Evolutionary conservation across 371 early-diverging fungal species (phyloP), one percentile per base, ranked within the genome.

Genomic region (Chytridium lagenaria): DNA sequence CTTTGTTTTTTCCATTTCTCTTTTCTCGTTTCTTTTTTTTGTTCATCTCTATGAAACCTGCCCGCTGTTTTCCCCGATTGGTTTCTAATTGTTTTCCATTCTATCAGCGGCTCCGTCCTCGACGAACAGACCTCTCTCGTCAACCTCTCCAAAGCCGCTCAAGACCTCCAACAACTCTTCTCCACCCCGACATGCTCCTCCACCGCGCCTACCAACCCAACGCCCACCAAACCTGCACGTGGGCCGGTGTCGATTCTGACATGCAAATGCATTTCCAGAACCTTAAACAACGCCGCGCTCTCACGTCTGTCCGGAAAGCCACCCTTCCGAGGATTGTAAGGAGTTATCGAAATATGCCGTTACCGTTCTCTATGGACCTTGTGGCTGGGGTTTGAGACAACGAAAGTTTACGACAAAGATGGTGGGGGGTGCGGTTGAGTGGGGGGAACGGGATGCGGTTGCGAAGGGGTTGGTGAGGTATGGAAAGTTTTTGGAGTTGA

Each of bases 321-420:
- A 75, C 73, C 22, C 12, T 78, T 2, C 30, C 68, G 16, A 65
- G 52, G 55, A 40, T 73, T 7, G n/a, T 71, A 23, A 22, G 69
- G 30, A 44, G 72, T 15, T 83, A 80, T 74, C 70, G 70, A 33
- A 67, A 80, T 50, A 57, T 72, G 50, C 37, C 73, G 15, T 26
- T 70, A 16, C 78, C 79, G 15, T 65, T 79, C 30, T 67, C 74
- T 7, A 55, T 80, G 36, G 82, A 84, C 66, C 59, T 84, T 10
- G 70, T 81, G 7, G 72, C 77, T 38, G 84, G 82, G n/a, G 84
- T 82, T 50, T 77, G 26, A 69, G 84, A 19, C 84, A 84, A 64
- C 77, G 80, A 7, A 50, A 65, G 51, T 84, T 84, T 38, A 80
- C 79, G 19, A n/a, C 39, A 15, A 82, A 80, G 52, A 80, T 84